Percentiles rank a stretch among this genome's conserved stretches.
phyloP scores from a whole-genome alignment of 169 alveolate species.

The Fabrea salina region DNA sequence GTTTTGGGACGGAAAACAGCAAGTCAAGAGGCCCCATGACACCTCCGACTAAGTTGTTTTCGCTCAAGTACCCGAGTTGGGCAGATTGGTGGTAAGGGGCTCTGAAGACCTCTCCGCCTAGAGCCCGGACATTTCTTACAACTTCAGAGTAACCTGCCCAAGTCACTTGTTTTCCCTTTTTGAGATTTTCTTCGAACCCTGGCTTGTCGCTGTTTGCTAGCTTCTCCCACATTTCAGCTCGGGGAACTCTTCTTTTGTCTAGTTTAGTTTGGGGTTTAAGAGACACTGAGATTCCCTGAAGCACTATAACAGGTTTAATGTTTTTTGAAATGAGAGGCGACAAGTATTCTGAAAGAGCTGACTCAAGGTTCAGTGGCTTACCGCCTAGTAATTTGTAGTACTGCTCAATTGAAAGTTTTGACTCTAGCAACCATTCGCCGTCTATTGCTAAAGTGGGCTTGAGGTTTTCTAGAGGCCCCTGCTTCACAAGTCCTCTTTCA shows the following conservation, averaged over 20 bases:
- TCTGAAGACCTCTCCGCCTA: background rate
- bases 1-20: background rate
- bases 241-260: background rate
- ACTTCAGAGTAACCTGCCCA: background rate
- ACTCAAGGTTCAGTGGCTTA: background rate
- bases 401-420: background rate
- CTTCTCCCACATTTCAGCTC: background rate
- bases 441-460: constrained; percentile 6
- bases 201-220: background rate
- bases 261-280: background rate
- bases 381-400: background rate
- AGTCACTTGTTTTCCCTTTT: background rate
- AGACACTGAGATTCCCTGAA: background rate
- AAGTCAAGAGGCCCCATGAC: background rate
- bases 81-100: background rate
- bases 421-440: background rate
- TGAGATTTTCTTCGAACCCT: background rate
- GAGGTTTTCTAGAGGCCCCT: background rate
- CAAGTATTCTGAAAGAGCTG: background rate
- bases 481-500: background rate
- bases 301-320: background rate
- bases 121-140: background rate
- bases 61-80: background rate
- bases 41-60: background rate
- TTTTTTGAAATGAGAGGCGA: background rate